Evolutionary conservation across 139 green algal genomes (phyloP).

Genomic region (Pseudopediastrum boryanum): DNA sequence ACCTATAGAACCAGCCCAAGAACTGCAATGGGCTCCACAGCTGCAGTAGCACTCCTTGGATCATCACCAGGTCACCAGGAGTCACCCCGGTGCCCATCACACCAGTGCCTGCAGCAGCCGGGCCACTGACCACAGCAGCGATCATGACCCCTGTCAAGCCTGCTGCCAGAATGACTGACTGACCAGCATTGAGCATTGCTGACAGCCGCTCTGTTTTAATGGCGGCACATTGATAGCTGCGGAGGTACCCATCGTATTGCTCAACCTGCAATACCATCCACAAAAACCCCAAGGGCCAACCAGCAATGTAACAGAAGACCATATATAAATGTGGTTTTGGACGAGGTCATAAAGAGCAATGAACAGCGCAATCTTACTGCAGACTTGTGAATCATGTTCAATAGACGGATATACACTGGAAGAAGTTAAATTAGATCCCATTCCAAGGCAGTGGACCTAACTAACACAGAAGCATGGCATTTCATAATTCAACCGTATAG

Average conservation of each 20-base stretch:
- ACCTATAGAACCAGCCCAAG: slow-evolving; percentile 83
- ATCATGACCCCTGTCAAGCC: slow-evolving; percentile 35
- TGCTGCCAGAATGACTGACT: slow-evolving; percentile 81
- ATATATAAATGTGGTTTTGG: no score
- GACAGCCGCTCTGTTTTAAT: slow-evolving; percentile 75
- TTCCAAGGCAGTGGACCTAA: no score
- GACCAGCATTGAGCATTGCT: slow-evolving; percentile 90
- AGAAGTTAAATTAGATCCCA: no score
- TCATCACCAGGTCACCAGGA: slow-evolving; percentile 81
- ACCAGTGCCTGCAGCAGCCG: not conserved
- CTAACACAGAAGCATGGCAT: no score
- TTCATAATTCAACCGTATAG: no score
- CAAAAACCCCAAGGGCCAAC: no score
- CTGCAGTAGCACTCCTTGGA: slow-evolving; percentile 94
- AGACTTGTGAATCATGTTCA: no score
- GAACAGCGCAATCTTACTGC: no score
- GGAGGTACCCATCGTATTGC: slow-evolving; percentile 74
- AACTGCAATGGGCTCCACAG: slow-evolving; percentile 94
- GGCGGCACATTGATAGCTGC: slow-evolving; percentile 64
- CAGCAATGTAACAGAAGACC: no score
- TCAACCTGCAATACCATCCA: no score
- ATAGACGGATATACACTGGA: no score
- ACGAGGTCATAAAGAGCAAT: no score
- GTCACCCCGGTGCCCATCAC: slow-evolving; percentile 13
- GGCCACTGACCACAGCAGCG: slow-evolving; percentile 16